These are phyloP conservation scores for Aspergillus udagawae DNA, from an alignment of 2,329 filamentous ascomycete genomes.

Conservation along the genomic window DNA sequence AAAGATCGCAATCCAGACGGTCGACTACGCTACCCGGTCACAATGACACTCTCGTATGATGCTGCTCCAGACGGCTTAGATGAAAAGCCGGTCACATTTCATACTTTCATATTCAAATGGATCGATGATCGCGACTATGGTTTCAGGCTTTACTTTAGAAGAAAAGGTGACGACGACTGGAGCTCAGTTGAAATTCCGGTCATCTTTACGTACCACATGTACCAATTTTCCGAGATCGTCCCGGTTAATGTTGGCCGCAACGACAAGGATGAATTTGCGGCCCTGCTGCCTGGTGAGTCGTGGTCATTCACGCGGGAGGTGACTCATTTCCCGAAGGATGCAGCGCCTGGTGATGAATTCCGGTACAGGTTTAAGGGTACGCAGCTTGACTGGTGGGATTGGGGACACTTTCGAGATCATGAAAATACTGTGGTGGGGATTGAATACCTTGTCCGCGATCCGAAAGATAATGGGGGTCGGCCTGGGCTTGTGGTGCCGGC, in stretches of 20 bases:
- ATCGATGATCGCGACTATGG: not conserved
- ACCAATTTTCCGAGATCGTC: not conserved
- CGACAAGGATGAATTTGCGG: not conserved
- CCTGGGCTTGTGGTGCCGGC: not conserved
- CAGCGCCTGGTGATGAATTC: not conserved
- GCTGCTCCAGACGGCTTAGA: not conserved
- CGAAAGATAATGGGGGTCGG: not conserved
- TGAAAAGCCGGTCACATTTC: not conserved
- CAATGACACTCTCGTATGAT: not conserved
- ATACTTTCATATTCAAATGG: not conserved
- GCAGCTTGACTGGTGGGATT: slow-evolving; percentile 2
- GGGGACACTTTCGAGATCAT: slow-evolving; percentile 1
- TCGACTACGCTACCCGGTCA: not conserved
- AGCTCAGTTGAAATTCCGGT: not conserved
- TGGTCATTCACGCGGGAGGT: not conserved
- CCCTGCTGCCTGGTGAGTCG: not conserved
- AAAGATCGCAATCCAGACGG: not conserved
- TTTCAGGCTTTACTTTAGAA: not conserved
- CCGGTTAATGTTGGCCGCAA: not conserved
- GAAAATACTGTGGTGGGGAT: slow-evolving; percentile 1
- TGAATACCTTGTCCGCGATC: not conserved
- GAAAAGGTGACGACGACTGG: not conserved
- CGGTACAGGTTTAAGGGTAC: not conserved
- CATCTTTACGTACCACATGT: not conserved
- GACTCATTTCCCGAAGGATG: not conserved